Base-by-base conservation (phyloP, 2,329 filamentous ascomycete species). In the Grosmannia huntii region DNA sequence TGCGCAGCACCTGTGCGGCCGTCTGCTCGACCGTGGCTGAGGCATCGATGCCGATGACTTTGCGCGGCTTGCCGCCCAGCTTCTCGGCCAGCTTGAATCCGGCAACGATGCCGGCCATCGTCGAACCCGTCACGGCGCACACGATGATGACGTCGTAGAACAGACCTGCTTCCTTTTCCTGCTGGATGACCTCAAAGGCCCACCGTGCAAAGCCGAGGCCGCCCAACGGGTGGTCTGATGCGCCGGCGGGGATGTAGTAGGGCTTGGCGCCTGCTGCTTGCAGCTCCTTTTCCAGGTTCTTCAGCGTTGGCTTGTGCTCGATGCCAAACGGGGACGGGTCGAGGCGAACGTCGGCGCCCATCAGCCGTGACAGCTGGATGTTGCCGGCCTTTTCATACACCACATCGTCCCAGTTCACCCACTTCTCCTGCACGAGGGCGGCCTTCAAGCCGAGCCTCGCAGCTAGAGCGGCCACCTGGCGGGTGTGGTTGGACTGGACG, bases 201-300 rank as follows among this genome's bases (percentile, higher is more conserved):
- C 85, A 89, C 2, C 84, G 74, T 9, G 84, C 84, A 64, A 88
- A 89, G 0, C 86, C 85, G 19, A 89, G 68, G 0, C 85, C 86
- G 3, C 86, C 85, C 0, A 87, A 74, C 0, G 83, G 82, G 66
- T 89, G 85, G 67, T 87, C 84, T 0, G 81, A 85, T 1, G 85
- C 85, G 0, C 85, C 85, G 0, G 85, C 84, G 4, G 86, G 86
- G 62, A 89, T 87, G 66, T 85, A 86, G 66, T 88, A 89, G 0
- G 85, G 83, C 67, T 80, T 83, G 44, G 85, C 1, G 28, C 61
- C 61, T 16, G 48, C 46, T 12, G 57, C 58, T 55, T 54, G 52
- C 9, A 62, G 60, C 55, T 67, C 67, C 0, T 64, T 67, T 59
- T 73, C 70, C 19, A 84, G 76, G 65, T 84, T 79, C 16, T 76